Conservation (phyloP, 2,329 filamentous ascomycete genomes). For the Beauveria pseudobassiana region DNA sequence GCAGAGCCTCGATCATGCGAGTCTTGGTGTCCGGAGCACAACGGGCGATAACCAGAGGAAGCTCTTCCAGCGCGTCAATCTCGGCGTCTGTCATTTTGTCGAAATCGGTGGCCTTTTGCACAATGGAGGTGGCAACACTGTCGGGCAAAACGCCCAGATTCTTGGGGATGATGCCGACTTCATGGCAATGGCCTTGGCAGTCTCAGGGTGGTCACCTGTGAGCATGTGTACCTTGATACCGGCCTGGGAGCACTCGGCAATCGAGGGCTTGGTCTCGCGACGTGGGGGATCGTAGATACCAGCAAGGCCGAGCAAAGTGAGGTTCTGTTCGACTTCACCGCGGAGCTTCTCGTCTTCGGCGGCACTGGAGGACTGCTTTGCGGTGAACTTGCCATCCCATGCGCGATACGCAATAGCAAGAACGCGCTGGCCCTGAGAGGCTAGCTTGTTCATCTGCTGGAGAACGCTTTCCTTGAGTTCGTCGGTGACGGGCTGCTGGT, state of each 20-base stretch:
- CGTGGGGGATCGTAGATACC: conserved; percentile 85
- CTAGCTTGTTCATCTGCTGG: conserved; percentile 50
- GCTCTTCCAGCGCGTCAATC: conserved; percentile 65
- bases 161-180: conserved; percentile 68
- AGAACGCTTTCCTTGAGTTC: conserved; percentile 43
- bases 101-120: conserved; percentile 71
- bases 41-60: conserved; percentile 75
- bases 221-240: conserved; percentile 79
- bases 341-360: conserved; percentile 44
- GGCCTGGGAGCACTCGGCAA: conserved; percentile 61
- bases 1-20: conserved; percentile 82
- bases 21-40: conserved; percentile 84
- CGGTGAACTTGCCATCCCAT: conserved; percentile 41
- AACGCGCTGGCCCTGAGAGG: conserved; percentile 62
- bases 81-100: conserved; percentile 68
- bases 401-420: conserved; percentile 62
- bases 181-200: conserved; percentile 70
- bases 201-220: conserved; percentile 74
- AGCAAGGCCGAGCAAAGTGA: conserved; percentile 72
- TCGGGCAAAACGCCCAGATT: conserved; percentile 53
- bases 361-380: conserved; percentile 25
- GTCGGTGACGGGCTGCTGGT: conserved; percentile 40
- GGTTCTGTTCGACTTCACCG: conserved; percentile 54
- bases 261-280: conserved; percentile 67
- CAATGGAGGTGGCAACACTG: conserved; percentile 58